phyloP scores from a whole-genome alignment of 2,329 filamentous ascomycete genomes.

The Ambrosiella cleistominuta region DNA sequence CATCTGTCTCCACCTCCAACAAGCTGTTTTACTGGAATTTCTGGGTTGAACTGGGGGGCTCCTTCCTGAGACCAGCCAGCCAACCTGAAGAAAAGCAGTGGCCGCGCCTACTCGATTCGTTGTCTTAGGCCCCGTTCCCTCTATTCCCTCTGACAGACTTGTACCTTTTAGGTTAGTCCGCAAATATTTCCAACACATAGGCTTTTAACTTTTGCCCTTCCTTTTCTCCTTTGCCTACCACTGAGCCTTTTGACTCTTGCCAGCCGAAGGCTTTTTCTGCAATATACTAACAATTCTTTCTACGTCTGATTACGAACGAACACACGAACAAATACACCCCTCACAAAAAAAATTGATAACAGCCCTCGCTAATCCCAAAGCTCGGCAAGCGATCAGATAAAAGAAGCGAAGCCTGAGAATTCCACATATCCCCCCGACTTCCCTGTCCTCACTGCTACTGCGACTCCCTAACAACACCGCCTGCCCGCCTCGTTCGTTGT shows the following conservation, averaged over 20 bases:
- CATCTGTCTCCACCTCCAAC: background rate
- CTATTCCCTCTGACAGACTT: background rate
- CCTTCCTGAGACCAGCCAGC: background rate
- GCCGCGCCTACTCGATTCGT: background rate
- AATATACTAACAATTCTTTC: background rate
- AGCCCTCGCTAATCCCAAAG: background rate
- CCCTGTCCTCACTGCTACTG: background rate
- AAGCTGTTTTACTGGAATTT: background rate
- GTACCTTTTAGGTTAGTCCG: background rate
- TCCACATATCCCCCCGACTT: background rate
- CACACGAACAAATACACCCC: too few species aligned
- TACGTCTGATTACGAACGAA: background rate
- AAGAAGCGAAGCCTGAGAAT: background rate
- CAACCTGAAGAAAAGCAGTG: background rate
- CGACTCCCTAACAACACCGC: background rate
- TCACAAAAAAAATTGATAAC: too few species aligned
- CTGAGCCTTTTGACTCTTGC: background rate
- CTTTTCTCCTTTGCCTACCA: background rate
- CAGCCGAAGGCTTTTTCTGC: background rate
- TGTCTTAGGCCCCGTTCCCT: background rate
- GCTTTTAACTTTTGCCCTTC: background rate
- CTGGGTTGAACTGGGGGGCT: background rate
- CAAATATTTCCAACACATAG: constrained; percentile 3
- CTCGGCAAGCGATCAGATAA: background rate
- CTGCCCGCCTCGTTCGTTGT: background rate